Base-by-base conservation (phyloP, 768 basidiomycete species). In the Exsudoporus frostii region DNA sequence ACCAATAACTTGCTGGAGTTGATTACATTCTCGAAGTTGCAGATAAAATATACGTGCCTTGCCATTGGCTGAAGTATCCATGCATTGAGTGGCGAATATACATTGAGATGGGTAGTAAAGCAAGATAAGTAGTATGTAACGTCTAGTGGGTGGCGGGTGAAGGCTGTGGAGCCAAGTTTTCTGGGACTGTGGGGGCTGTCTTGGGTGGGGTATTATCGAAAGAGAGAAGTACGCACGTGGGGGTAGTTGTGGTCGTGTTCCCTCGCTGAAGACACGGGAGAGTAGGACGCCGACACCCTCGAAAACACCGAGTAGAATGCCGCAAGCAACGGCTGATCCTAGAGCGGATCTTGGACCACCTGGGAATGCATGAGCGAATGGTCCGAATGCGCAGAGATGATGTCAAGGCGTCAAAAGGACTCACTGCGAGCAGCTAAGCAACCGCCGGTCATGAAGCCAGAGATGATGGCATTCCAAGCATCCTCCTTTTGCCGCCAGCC, bases 381-480 rank as follows among this genome's bases (percentile, higher is more conserved):
- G 46, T 37, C 20, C 40, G 9, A 36, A 29, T 30, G 20, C 11
- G 29, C 3, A 6, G 30, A 15, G 3, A 14, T 19, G 17, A 15
- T 10, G 15, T 1, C 32, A 34, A 46, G 42, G 24, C 29, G 6
- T 29, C 11, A 22, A 40, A 29, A 9, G 20, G 29, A 85, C 91
- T 73, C 71, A 97, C 96, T 92, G 76, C 96, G 82, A 56, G 90
- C 82, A 53, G 96, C 97, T 49, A 98, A 74, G 70, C 91, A 95
- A 50, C 97, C 97, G 72, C 97, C 97, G 10, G 97, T 98, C 85
- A 97, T 82, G 76, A 99, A 99, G 41, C 97, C 97, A 24, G 94
- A 93, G 47, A 97, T 88, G 64, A 99, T 98, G 38, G 94, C 94
- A 67, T 99, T 99, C 94, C 94, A 99, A 47, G 96, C 90, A 71